Base-by-base conservation (phyloP, 345 rosid species). In the Eucalyptus tenuipes region DNA sequence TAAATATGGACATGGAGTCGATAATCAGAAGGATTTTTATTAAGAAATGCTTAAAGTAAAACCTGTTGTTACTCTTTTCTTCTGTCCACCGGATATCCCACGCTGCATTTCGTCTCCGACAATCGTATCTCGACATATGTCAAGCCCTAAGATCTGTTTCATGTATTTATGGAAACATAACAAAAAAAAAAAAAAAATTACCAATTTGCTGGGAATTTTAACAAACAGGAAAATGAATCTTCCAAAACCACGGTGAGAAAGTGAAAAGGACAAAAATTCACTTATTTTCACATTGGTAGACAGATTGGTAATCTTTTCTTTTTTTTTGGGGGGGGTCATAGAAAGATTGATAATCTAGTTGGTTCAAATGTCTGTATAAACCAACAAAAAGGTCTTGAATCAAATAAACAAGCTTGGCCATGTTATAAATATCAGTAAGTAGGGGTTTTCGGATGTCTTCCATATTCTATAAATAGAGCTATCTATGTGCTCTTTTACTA, bases 11-110 rank as follows among this genome's bases (percentile, higher is more conserved):
- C 71, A 52, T 49, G 45, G 33, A 27, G 17, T 64, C 14, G 42
- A 27, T 45, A 79, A 52, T 44, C 42, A 22, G 13, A 15, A 71
- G 14, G 25, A 71, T 71, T 52, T 53, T 31, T 84, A 84, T 15
- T 22, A 85, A 31, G 40, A 22, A 12, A 17, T n/a, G 8, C 64
- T 37, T 24, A 18, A 87, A 86, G 50, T 8, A 88, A 40, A 64
- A 96, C 98, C 99, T 94, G 99, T 97, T 9, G 99, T 96, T n/a
- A 97, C 97, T 92, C 98, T 86, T 85, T 96, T 96, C 88, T 94
- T 96, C 89, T 97, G 98, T 55, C 99, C 99, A 17, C 99, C 98
- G 1, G 99, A 97, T 49, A 97, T 94, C 48, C 98, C 98, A 87
- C 98, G 89, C 6, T 90, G 92, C 98, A 96, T 95, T 7, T 95